These are phyloP conservation scores for Globisporangium carolinianum DNA, from an alignment of 352 stramenopile genomes.

Conservation along the genomic window DNA sequence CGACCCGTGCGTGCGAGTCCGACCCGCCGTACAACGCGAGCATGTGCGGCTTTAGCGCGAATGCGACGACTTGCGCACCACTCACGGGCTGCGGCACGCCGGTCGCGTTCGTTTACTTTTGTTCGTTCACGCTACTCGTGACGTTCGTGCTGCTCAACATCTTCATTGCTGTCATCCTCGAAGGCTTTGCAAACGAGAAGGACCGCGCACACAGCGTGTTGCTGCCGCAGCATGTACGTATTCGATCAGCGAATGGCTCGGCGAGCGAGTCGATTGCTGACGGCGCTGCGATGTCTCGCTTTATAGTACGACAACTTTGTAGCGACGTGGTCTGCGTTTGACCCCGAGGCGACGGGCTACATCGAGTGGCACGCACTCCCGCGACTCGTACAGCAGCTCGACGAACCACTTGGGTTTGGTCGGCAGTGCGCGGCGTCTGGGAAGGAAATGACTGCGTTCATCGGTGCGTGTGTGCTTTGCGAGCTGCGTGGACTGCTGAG, in stretches of 20 bases:
- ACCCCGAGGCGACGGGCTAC: constrained; percentile 70
- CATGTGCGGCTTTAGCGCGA: constrained; percentile 38
- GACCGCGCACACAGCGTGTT: constrained; percentile 49
- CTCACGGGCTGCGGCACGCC: constrained; percentile 46
- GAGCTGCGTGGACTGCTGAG: too few relatives aligned
- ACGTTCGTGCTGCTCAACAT: constrained; percentile 84
- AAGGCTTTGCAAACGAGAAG: constrained; percentile 73
- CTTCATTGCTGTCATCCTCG: constrained; percentile 84
- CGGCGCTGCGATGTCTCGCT: neutral
- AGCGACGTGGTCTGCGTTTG: constrained; percentile 43
- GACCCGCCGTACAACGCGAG: constrained; percentile 25
- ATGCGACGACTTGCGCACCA: constrained; percentile 26
- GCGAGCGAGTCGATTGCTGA: neutral
- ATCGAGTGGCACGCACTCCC: constrained; percentile 62
- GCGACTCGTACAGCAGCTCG: constrained; percentile 54
- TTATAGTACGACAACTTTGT: constrained; percentile 63
- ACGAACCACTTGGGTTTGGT: constrained; percentile 62
- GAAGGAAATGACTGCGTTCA: constrained; percentile 48
- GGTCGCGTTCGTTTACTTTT: constrained; percentile 55
- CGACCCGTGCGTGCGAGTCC: constrained; percentile 17
- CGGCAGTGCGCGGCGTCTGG: constrained; percentile 27
- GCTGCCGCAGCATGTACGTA: constrained; percentile 31
- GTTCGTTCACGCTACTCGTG: constrained; percentile 77
- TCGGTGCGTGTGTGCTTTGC: constrained; percentile 23
- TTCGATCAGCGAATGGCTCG: neutral